These are phyloP conservation scores for Phaeosphaeriaceae sp. DNA, from an alignment of 2,329 filamentous ascomycete species.

Conservation along the genomic window DNA sequence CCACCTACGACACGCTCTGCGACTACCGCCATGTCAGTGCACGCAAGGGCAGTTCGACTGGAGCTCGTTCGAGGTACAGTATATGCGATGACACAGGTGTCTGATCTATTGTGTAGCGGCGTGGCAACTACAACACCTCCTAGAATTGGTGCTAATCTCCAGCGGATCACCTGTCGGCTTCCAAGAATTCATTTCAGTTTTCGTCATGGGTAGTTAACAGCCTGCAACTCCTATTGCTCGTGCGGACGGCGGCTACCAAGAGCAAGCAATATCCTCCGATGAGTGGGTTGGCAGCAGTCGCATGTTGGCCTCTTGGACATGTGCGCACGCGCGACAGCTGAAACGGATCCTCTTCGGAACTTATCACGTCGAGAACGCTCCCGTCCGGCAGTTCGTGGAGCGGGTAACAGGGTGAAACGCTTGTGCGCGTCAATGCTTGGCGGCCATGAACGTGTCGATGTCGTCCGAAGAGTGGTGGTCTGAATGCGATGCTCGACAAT, in stretches of 20 bases:
- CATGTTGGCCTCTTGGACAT: not conserved
- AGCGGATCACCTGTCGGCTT: not conserved
- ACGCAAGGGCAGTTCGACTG: not conserved
- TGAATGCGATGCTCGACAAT: constrained; percentile 4
- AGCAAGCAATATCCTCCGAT: constrained; percentile 1
- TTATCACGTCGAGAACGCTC: not conserved
- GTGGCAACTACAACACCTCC: not conserved
- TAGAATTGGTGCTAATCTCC: not conserved
- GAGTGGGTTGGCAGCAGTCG: not conserved
- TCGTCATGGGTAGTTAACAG: not conserved
- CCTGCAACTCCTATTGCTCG: not conserved
- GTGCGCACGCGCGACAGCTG: not conserved
- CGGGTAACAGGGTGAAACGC: not conserved
- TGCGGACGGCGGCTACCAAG: not conserved
- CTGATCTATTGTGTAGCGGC: not conserved
- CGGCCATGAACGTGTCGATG: constrained; percentile 8
- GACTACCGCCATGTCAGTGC: not conserved
- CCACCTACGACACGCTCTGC: not conserved
- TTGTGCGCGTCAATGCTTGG: constrained; percentile 8
- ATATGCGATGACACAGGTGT: too few species aligned
- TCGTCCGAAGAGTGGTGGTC: constrained; percentile 6
- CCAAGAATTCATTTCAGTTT: not conserved
- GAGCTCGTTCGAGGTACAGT: not conserved
- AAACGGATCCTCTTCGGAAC: constrained; percentile 1
- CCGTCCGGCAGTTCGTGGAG: not conserved